Base-by-base conservation (phyloP, 176 grass and related monocot genomes). In the Elymus sibiricus region DNA sequence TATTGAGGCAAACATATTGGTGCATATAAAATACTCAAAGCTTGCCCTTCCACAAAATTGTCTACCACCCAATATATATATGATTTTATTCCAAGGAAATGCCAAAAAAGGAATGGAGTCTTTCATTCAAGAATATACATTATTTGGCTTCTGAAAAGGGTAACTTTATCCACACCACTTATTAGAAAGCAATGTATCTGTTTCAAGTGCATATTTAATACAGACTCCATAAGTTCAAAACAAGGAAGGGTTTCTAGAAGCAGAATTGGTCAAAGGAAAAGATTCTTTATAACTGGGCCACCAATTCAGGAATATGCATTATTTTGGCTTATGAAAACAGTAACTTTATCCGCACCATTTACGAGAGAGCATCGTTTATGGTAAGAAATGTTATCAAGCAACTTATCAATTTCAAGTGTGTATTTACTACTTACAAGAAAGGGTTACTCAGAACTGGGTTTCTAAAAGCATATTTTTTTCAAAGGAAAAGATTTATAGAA, bases 11-110 rank as follows among this genome's bases (percentile, higher is more conserved):
- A 27, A 66, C 27, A 74, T 38, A 25, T 35, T 69, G 43, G 39
- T 60, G 34, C 26, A 76, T 68, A 79, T 55, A 61, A 83, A 84
- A 6, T 68, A 79, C 53, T 12, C 87, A 80, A 79, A 39, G 46
- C 27, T 66, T 44, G 19, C 17, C 17, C 17, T 66, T 82, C 2
- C 3, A 29, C 6, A 28, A 21, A 71, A n/a, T 64, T 60, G 9
- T 83, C 40, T 42, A 31, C 10, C 56, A 42, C 42, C 65, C 75
- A 88, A 55, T 25, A 19, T 40, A 71, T 12, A 64, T 78, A 79
- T 89, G 42, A 70, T 56, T 4, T 4, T 17, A 9, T 62, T 83
- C 22, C 11, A 83, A 78, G n/a, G 8, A 67, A 74, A 79, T 40
- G 13, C 8, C 12, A 9, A 67, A 44, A 68, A 11, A 1, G 53